Percentiles rank a stretch among this genome's conserved stretches.
These are phyloP conservation scores for Blastobotrys proliferans DNA, from an alignment of 1,139 yeast species.

Conservation along the genomic window DNA sequence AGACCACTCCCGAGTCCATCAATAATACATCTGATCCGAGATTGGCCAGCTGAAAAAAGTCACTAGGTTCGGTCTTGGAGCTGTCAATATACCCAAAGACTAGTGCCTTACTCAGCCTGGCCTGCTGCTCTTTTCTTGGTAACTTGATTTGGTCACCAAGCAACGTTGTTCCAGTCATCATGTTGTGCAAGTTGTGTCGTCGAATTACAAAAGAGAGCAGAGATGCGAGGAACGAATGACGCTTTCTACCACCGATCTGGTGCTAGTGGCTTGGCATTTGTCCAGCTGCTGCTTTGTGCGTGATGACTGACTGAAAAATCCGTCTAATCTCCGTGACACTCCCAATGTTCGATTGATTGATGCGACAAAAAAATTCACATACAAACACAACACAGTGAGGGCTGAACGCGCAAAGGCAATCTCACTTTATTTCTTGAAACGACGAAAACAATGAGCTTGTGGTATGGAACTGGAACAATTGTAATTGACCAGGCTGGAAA, in stretches of 20 bases:
- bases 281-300: too few species aligned
- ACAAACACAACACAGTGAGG: too few species aligned
- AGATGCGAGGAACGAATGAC: background rate
- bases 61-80: slow-evolving; percentile 27
- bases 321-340: too few species aligned
- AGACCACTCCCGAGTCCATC: slow-evolving; percentile 23
- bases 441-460: slow-evolving; percentile 11
- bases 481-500: background rate
- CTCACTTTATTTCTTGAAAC: too few species aligned
- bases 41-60: slow-evolving; percentile 21
- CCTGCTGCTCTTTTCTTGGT: slow-evolving; percentile 20
- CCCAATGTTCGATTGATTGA: too few species aligned
- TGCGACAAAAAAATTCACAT: too few species aligned
- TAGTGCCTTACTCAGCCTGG: slow-evolving; percentile 19
- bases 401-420: too few species aligned
- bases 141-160: slow-evolving; percentile 16
- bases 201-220: background rate
- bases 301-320: too few species aligned
- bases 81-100: slow-evolving; percentile 23
- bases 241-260: too few species aligned
- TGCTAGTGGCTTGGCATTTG: too few species aligned
- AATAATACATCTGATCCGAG: slow-evolving; percentile 22
- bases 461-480: slow-evolving; percentile 15
- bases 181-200: background rate
- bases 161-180: slow-evolving; percentile 8